phyloP scores from a whole-genome alignment of 805 yeast genomes.

The Cyberlindnera mrakii region DNA sequence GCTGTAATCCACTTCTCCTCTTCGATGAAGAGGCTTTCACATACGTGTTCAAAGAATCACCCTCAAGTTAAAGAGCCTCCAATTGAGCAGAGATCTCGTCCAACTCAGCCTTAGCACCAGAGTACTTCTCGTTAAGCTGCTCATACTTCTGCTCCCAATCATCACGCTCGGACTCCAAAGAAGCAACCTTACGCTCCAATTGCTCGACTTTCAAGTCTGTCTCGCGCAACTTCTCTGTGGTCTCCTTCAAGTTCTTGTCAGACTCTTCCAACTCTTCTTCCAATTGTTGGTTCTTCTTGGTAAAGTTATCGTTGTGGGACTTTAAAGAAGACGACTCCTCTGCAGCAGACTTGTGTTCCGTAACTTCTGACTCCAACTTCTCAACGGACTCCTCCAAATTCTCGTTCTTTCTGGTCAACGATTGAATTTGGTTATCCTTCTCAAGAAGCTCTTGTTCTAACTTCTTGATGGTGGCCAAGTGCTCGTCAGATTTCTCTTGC shows the following conservation, averaged over 20 bases:
- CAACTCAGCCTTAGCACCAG: conserved; percentile 83
- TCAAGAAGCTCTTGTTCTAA: conserved; percentile 88
- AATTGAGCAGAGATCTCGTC: conserved; percentile 96
- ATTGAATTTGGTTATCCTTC: conserved; percentile 91
- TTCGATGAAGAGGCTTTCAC: too few relatives aligned
- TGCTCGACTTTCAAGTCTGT: conserved; percentile 95
- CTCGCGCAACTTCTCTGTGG: conserved; percentile 90
- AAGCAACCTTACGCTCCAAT: conserved; percentile 87
- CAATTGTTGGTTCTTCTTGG: conserved; percentile 82
- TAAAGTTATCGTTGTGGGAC: conserved; percentile 82
- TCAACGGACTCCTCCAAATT: conserved; percentile 81
- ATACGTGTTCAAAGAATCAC: too few relatives aligned
- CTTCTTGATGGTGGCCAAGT: conserved; percentile 71
- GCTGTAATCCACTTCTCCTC: too few relatives aligned
- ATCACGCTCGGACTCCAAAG: conserved; percentile 88
- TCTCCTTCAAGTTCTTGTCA: conserved; percentile 85
- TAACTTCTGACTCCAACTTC: conserved; percentile 60
- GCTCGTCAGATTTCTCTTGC: conserved; percentile 94
- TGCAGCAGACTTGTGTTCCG: conserved; percentile 76
- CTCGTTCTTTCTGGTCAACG: conserved; percentile 88
- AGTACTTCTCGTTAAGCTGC: conserved; percentile 77
- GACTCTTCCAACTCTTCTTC: conserved; percentile 90
- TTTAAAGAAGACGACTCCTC: conserved; percentile 88
- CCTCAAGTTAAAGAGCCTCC: conserved; percentile 41
- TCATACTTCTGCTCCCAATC: conserved; percentile 87